Evolutionary conservation across 1,139 yeast species (phyloP).

Genomic region (Debaryomycetaceae sp.): DNA sequence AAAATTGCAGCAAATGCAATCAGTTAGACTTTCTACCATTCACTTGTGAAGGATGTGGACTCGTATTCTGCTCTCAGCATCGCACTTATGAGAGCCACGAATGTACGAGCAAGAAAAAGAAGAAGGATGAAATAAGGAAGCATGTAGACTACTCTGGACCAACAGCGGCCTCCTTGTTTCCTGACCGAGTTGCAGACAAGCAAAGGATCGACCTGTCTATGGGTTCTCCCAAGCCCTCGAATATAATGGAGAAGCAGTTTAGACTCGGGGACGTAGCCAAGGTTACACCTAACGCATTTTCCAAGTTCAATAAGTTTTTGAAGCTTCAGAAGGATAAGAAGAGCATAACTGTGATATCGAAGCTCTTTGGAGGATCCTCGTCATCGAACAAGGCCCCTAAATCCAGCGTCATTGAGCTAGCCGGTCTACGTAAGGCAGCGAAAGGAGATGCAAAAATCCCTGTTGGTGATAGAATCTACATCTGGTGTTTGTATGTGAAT

Average conservation of each 20-base stretch:
- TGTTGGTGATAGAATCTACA: constrained; percentile 53
- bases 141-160: constrained; percentile 15
- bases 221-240: constrained; percentile 22
- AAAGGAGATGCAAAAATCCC: constrained; percentile 66
- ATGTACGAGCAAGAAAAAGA: constrained; percentile 28
- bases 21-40: constrained; percentile 70
- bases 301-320: constrained; percentile 45
- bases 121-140: constrained; percentile 9
- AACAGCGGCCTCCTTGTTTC: constrained; percentile 48
- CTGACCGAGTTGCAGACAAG: constrained; percentile 46
- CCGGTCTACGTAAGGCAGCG: constrained; percentile 48
- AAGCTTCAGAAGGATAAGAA: constrained; percentile 21
- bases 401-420: constrained; percentile 21
- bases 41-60: constrained; percentile 53
- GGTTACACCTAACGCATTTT: constrained; percentile 33
- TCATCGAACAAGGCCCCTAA: constrained; percentile 4
- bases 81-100: constrained; percentile 45
- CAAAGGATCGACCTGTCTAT: constrained; percentile 39
- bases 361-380: constrained; percentile 13
- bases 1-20: constrained; percentile 61
- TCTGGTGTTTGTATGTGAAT: constrained; percentile 54
- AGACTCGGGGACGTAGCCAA: constrained; percentile 29
- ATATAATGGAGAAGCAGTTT: constrained; percentile 21
- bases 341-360: constrained; percentile 10
- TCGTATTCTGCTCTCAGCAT: constrained; percentile 59